These are phyloP conservation scores for Ascochyta viciae-villosae DNA, from an alignment of 2,329 filamentous ascomycete species.

Conservation along the genomic window DNA sequence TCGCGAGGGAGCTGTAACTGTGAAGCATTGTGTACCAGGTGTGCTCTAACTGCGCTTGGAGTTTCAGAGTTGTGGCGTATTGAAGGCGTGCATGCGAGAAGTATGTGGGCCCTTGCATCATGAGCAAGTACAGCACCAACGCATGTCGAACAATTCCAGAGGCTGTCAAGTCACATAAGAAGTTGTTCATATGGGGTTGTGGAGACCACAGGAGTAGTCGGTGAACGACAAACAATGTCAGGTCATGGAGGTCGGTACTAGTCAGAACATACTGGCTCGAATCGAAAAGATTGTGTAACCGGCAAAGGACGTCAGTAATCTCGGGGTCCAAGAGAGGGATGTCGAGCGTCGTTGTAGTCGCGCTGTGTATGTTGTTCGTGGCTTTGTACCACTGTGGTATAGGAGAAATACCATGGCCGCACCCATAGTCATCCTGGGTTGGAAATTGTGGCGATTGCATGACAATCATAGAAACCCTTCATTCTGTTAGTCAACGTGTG, in stretches of 20 bases:
- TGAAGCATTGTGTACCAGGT: constrained; percentile 1
- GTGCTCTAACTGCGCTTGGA: constrained; percentile 20
- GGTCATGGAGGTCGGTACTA: constrained; percentile 59
- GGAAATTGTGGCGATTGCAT: constrained; percentile 61
- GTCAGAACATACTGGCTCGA: constrained; percentile 40
- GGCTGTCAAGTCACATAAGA: constrained; percentile 17
- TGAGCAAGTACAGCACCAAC: constrained; percentile 60
- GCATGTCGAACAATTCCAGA: constrained; percentile 53
- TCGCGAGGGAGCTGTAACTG: constrained; percentile 8
- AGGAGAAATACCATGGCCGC: constrained; percentile 58
- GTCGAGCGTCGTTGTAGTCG: constrained; percentile 19
- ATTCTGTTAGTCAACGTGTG: constrained; percentile 6
- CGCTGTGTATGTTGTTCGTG: constrained; percentile 4
- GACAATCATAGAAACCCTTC: constrained; percentile 65
- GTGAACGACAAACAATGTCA: constrained; percentile 63
- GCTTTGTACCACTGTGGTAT: constrained; percentile 58
- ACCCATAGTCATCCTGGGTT: constrained; percentile 58
- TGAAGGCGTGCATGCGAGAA: constrained; percentile 56
- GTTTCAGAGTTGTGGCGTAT: constrained; percentile 18
- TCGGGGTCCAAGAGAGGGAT: constrained; percentile 43
- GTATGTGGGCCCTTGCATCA: constrained; percentile 63
- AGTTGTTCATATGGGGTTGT: constrained; percentile 12
- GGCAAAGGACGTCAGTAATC: constrained; percentile 51
- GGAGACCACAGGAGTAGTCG: constrained; percentile 50
- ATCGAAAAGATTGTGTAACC: constrained; percentile 55